Evolutionary conservation across 2,329 filamentous ascomycete species (phyloP), one percentile per base, ranked within the genome.

Genomic region (Pseudocercospora pini-densiflorae): DNA sequence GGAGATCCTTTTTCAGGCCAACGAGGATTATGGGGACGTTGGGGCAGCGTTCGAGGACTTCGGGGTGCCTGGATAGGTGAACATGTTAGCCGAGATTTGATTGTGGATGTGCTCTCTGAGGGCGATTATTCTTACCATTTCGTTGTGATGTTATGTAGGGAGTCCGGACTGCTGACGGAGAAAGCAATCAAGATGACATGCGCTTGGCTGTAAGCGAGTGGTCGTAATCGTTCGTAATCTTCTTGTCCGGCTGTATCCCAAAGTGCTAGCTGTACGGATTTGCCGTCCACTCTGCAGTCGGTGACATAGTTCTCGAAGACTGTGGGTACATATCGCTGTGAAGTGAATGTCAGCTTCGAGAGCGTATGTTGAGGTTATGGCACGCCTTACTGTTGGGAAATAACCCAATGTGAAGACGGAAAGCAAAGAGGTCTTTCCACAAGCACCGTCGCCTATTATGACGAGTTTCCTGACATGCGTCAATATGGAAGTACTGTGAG

Each of bases 211-310:
- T 99, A 99, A 70, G 95, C 95, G 60, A 99, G 86, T 61, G 95
- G 95, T 70, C 95, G 91, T 82, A 99, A 84, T 78, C 95, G 88
- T 81, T 99, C 95, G 80, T 99, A 99, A 79, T 99, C 95, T 86
- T 99, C 95, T 81, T 99, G 95, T 67, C 95, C 95, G 60, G 95
- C 95, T n/a, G 95, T 99, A 89, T 99, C 95, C 95, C 95, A 99
- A 75, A 99, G 84, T 60, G 95, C 95, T 70, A 99, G 86, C 83
- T 99, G 95, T 45, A 99, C 95, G n/a, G 93, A 97, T 79, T 97
- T 97, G 76, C 95, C 95, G 79, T 99, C 95, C 67, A 99, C 95
- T 82, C 94, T 88, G 81, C 95, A 99, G 82, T 99, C 95, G 74
- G 95, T 99, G 71, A 99, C 95, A 77, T 99, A 99, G 83, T 99